Percentiles rank a stretch among this genome's conserved stretches.
Evolutionary conservation across 2,329 filamentous ascomycete genomes (phyloP).

Genomic region (Akanthomyces muscarius): DNA sequence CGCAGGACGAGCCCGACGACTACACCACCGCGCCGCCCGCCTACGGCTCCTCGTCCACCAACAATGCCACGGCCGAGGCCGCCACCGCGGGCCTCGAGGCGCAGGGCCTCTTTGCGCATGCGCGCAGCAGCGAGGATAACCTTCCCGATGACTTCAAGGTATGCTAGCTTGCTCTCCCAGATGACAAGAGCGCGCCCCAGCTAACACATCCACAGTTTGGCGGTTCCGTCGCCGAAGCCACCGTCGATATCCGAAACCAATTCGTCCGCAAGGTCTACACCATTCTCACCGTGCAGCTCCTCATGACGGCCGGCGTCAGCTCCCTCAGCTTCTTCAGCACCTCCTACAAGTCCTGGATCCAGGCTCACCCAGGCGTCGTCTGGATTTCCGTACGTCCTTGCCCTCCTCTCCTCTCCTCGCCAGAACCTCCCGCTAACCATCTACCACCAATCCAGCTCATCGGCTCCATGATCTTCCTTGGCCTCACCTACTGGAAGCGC

Average conservation of each 20-base stretch:
- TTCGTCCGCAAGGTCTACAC: slow-evolving; percentile 97
- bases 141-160: slow-evolving; percentile 97
- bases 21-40: slow-evolving; percentile 80
- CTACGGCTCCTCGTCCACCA: slow-evolving; percentile 57
- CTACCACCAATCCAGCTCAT: slow-evolving; percentile 51
- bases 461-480: slow-evolving; percentile 77
- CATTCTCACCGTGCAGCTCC: slow-evolving; percentile 91
- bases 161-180: neutral
- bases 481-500: slow-evolving; percentile 91
- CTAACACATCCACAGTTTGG: slow-evolving; percentile 60
- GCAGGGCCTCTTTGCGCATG: slow-evolving; percentile 58
- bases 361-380: slow-evolving; percentile 76
- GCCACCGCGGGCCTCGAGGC: slow-evolving; percentile 41
- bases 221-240: slow-evolving; percentile 87
- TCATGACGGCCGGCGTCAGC: slow-evolving; percentile 77
- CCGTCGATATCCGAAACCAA: slow-evolving; percentile 92
- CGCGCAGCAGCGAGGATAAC: slow-evolving; percentile 82
- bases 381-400: slow-evolving; percentile 64
- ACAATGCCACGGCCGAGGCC: slow-evolving; percentile 41
- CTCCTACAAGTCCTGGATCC: slow-evolving; percentile 82
- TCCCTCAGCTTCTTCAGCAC: slow-evolving; percentile 79
- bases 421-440: neutral
- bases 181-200: too few relatives aligned
- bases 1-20: slow-evolving; percentile 81
- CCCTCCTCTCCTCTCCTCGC: neutral